Base-by-base conservation (phyloP, 768 basidiomycete genomes). In the Lanmaoa rubissima region DNA sequence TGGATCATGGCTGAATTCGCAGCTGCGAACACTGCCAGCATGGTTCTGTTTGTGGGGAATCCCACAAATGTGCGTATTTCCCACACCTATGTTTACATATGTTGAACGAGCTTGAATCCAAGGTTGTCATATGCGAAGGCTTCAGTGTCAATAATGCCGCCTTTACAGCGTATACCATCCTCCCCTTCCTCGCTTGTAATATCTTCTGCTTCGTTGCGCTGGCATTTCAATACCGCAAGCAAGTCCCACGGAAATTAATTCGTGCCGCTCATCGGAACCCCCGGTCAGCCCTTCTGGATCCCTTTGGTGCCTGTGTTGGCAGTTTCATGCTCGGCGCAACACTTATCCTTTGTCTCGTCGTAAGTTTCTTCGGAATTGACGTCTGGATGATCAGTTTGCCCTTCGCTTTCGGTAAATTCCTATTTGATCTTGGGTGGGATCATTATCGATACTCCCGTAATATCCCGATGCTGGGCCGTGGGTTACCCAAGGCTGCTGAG, bases 301-400 rank as follows among this genome's bases (percentile, higher is more conserved):
- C 83, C 0, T 56, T 78, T 40, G 85, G 93, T 16, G 95, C 92
- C 2, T 73, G 81, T 41, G 83, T 94, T 48, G 93, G 93, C 21
- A 79, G 84, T 48, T 63, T 80, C 24, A 72, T 95, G 44, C 79
- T 97, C 13, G 75, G 79, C 1, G 70, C 76, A 13, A 88, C 90
- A 36, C 80, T 98, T 16, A 72, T 82, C n/a, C 79, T 89, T 11
- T 81, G 91, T 21, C 83, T 96, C 51, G 83, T 86, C 5, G 83
- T 88, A 58, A 89, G 86, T 66, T 91, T 87, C 69, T 77, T 89
- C 60, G 79, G 83, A 45, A 77, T 92, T 17, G 87, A 92, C 51
- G 89, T 92, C 3, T 94, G 90, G 89, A 84, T 80, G 73, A 88
- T 96, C 46, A 89, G 84, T 4, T 79, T 92, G 12, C 92, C 95